Evolutionary conservation across 2,329 filamentous ascomycete species (phyloP), one percentile per base, ranked within the genome.

Genomic region (Bertia moriformis): DNA sequence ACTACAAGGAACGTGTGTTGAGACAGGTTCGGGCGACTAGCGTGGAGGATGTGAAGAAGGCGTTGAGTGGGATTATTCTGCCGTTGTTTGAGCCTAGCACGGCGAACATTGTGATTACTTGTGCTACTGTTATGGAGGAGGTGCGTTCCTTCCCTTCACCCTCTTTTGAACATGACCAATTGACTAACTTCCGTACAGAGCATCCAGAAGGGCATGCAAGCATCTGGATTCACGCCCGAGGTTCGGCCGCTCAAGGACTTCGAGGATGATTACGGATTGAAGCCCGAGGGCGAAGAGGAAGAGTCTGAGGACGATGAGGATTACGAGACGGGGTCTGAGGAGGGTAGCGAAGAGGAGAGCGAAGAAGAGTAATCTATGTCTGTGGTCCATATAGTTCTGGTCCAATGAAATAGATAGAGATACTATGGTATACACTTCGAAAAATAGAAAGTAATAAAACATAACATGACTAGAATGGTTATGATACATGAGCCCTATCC

Each of bases 21-120:
- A 76, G 73, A 45, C 76, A 79, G 47, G 84, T 96, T 15, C 71
- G 86, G 36, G 71, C 72, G 33, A 84, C 95, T 4, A 79, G 67
- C 0, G 71, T 77, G 2, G 79, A 88, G 12, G 75, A 95, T 51
- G 82, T 96, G 46, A 80, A 75, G 55, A 64, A 65, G 18, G 83
- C 75, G 2, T 74, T 98, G 63, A 71, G 63, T 39, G 78, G 85
- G 14, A 69, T 89, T 39, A 68, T 98, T 19, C 54, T 93, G 48
- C 81, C 83, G 0, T 68, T 91, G 24, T 96, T 98, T 56, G 70
- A 77, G 46, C 77, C 88, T 0, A 75, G 78, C 15, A 85, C 71
- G 55, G 79, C 86, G 45, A 93, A 96, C 54, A 63, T 95, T 39
- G 77, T 95, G 3, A 71, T 95, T 39, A 94, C 89, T 4, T 95